Evolutionary conservation across 2,329 filamentous ascomycete species (phyloP), one percentile per base, ranked within the genome.

Genomic region (Colletotrichum cuscutae): DNA sequence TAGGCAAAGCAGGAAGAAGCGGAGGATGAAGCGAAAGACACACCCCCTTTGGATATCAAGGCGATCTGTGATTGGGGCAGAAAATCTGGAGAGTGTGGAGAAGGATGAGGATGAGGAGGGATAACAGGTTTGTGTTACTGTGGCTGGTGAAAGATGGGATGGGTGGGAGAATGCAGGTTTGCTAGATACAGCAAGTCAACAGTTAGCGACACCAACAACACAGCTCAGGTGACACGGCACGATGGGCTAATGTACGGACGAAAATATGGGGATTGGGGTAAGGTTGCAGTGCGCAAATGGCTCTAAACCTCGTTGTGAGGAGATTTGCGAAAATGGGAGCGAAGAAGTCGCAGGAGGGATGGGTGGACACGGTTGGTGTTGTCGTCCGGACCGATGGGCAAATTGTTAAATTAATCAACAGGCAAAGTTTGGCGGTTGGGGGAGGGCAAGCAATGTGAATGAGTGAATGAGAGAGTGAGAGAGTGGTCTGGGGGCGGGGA

Each of bases 81-180:
- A 28, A 24, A 68, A 72, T 58, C 69, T 72, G 65, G 59, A 64
- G 65, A 68, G 68, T 42, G 19, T 62, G 49, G 53, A 42, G 42
- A 54, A 56, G 15, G 24, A 37, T 19, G 65, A 53, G 8, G 46
- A 53, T 8, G 26, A 35, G 64, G 30, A 52, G 69, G 59, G 52
- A 52, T 30, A 30, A 49, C 68, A 26, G 42, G 35, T 12, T 56
- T 35, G 64, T 61, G 57, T 49, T 7, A 62, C 19, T 24, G 54
- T 28, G 53, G 52, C 15, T 61, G 37, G 64, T 49, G 42, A 49
- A 32, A 37, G 13, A 63, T 53, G 22, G 61, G 46, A 63, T 63
- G 59, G 35, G 49, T 62, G 24, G 56, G 32, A 26, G 28, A 42
- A 19, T 19, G 37, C 24, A 56, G 13, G 24, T 52, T 30, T 60